A percentile compares a stretch with the other conserved stretches of the same genome.
Conservation (phyloP, 2,329 filamentous ascomycete species). For the Cordyceps militaris region DNA sequence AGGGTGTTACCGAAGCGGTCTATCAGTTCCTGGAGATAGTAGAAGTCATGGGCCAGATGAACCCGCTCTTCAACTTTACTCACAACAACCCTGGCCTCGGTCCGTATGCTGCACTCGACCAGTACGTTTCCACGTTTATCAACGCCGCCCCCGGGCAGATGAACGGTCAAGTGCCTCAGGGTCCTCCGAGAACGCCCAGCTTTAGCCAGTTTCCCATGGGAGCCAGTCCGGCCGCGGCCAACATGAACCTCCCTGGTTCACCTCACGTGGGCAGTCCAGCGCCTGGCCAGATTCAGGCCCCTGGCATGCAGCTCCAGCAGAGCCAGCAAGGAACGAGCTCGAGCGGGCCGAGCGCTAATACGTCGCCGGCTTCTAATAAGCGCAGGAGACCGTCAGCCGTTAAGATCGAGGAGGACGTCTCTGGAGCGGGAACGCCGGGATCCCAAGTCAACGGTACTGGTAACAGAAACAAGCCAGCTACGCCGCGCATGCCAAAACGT, state of each 20-base stretch:
- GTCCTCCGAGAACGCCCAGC: constrained; percentile 45
- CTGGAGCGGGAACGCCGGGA: constrained; percentile 43
- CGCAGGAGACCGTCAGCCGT: constrained; percentile 50
- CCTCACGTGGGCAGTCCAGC: constrained; percentile 54
- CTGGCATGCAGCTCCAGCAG: constrained; percentile 59
- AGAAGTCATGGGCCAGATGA: constrained; percentile 62
- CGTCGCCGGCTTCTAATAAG: constrained; percentile 55
- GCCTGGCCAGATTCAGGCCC: constrained; percentile 55
- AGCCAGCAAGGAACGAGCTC: constrained; percentile 63
- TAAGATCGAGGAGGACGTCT: constrained; percentile 49
- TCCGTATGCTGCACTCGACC: constrained; percentile 53
- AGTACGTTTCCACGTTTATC: constrained; percentile 47
- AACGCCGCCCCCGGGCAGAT: constrained; percentile 31
- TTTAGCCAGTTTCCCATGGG: constrained; percentile 53
- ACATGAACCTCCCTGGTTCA: constrained; percentile 55
- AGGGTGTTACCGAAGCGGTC: constrained; percentile 54
- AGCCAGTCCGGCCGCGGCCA: constrained; percentile 51
- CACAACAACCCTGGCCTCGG: constrained; percentile 47
- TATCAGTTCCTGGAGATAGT: constrained; percentile 61
- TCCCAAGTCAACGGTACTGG: constrained; percentile 45
- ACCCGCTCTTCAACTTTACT: constrained; percentile 52
- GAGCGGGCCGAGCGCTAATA: constrained; percentile 60
- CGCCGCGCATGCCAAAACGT: constrained; percentile 51
- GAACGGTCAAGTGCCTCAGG: constrained; percentile 44
- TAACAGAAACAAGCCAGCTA: constrained; percentile 45